Conservation (phyloP, 768 basidiomycete species). For the Termitomyces sp. region DNA sequence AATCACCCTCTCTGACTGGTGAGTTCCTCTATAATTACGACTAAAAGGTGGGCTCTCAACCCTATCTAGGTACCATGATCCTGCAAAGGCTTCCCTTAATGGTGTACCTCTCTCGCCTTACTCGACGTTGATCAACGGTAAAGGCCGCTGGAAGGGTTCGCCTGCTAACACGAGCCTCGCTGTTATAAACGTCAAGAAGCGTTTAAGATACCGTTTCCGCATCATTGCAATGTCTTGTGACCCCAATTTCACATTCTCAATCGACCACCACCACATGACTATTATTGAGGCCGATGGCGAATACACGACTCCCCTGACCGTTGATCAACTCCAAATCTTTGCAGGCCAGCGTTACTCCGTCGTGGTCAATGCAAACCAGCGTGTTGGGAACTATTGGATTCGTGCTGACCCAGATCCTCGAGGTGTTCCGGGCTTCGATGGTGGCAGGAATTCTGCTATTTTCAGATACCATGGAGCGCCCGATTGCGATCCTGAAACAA, state of each 20-base stretch:
- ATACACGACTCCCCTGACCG: slow-evolving; percentile 36
- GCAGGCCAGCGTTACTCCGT: slow-evolving; percentile 21
- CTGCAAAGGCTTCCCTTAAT: background rate
- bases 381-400: slow-evolving; percentile 50
- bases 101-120: background rate
- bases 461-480: slow-evolving; percentile 47
- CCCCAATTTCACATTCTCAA: slow-evolving; percentile 36
- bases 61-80: slow-evolving; percentile 2
- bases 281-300: slow-evolving; percentile 52
- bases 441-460: slow-evolving; percentile 46
- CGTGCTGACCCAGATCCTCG: slow-evolving; percentile 28
- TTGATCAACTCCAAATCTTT: slow-evolving; percentile 42
- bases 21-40: slow-evolving; percentile 1
- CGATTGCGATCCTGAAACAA: slow-evolving; percentile 37
- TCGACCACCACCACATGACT: slow-evolving; percentile 44
- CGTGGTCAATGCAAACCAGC: slow-evolving; percentile 41
- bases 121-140: slow-evolving; percentile 33
- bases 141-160: slow-evolving; percentile 30
- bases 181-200: background rate
- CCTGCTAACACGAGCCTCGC: slow-evolving; percentile 10
- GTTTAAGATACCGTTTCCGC: slow-evolving; percentile 30
- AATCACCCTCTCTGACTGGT: slow-evolving; percentile 38
- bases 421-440: slow-evolving; percentile 21
- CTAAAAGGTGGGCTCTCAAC: background rate
- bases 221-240: slow-evolving; percentile 31